These are phyloP conservation scores for Rhodotorula toruloides DNA, from an alignment of 768 basidiomycete genomes.

Conservation along the genomic window DNA sequence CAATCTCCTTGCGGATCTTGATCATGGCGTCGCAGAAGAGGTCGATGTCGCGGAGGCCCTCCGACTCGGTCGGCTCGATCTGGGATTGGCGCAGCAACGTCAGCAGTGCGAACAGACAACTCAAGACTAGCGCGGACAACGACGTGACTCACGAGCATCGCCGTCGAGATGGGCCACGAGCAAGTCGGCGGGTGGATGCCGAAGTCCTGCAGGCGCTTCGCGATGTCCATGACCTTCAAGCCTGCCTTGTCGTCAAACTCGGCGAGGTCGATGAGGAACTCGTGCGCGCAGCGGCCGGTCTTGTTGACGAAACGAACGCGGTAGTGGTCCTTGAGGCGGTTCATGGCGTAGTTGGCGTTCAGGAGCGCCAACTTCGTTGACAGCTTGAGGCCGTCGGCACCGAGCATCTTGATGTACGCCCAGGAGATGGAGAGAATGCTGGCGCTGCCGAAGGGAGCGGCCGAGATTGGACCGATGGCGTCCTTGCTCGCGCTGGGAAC, in stretches of 20 bases:
- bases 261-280: slow-evolving; percentile 86
- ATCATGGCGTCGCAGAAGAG: slow-evolving; percentile 99
- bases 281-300: slow-evolving; percentile 90
- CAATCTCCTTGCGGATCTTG: slow-evolving; percentile 82
- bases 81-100: slow-evolving; percentile 46
- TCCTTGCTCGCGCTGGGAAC: slow-evolving; percentile 61
- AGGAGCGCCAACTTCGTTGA: slow-evolving; percentile 82
- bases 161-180: slow-evolving; percentile 95
- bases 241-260: slow-evolving; percentile 89
- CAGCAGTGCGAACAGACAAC: no score
- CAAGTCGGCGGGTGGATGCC: slow-evolving; percentile 97
- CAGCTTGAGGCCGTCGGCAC: slow-evolving; percentile 77
- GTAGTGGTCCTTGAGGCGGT: slow-evolving; percentile 76
- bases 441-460: slow-evolving; percentile 88
- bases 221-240: slow-evolving; percentile 86
- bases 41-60: slow-evolving; percentile 87
- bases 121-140: no score
- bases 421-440: slow-evolving; percentile 94
- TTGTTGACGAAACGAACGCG: slow-evolving; percentile 80
- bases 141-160: slow-evolving; percentile 56
- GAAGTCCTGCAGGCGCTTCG: slow-evolving; percentile 86
- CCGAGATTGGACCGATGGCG: slow-evolving; percentile 80
- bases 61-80: slow-evolving; percentile 95
- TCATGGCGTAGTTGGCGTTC: slow-evolving; percentile 96
- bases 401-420: slow-evolving; percentile 99